A percentile compares a stretch with the other conserved stretches of the same genome.
Conservation (phyloP, 2,329 filamentous ascomycete genomes). For the Fusarium pseudonygamai region DNA sequence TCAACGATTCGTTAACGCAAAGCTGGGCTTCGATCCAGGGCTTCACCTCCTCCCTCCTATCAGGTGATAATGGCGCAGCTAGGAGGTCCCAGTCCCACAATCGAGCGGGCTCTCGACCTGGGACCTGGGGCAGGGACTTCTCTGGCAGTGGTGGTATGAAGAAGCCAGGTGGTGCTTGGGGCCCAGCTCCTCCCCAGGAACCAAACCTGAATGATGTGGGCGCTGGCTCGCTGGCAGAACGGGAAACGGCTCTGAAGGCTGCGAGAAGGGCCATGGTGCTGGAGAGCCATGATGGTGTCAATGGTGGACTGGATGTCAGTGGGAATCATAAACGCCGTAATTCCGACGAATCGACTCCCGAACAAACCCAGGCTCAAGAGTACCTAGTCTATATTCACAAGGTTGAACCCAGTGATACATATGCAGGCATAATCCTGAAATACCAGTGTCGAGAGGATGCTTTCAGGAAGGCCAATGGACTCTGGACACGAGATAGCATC, state of each 20-base stretch:
- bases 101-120: constrained; percentile 34
- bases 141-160: constrained; percentile 24
- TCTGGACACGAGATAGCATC: constrained; percentile 94
- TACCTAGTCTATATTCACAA: constrained; percentile 91
- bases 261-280: constrained; percentile 67
- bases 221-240: constrained; percentile 62
- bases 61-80: constrained; percentile 37
- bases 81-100: constrained; percentile 39
- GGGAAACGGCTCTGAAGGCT: constrained; percentile 64
- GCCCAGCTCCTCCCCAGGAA: constrained; percentile 54
- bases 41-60: constrained; percentile 58
- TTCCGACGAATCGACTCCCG: constrained; percentile 67
- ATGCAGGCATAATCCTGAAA: constrained; percentile 89
- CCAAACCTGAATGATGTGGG: constrained; percentile 61
- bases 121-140: constrained; percentile 31
- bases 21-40: constrained; percentile 66
- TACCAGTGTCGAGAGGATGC: constrained; percentile 88
- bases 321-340: constrained; percentile 72
- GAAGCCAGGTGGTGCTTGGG: constrained; percentile 53
- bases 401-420: constrained; percentile 83
- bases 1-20: constrained; percentile 62
- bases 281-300: constrained; percentile 69
- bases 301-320: constrained; percentile 64
- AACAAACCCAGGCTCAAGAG: constrained; percentile 72
- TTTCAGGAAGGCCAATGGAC: constrained; percentile 86